A percentile compares a stretch with the other conserved stretches of the same genome.
phyloP scores from a whole-genome alignment of 1,284 basidiomycete genomes.

The Apiotrichum mycotoxinovorans region DNA sequence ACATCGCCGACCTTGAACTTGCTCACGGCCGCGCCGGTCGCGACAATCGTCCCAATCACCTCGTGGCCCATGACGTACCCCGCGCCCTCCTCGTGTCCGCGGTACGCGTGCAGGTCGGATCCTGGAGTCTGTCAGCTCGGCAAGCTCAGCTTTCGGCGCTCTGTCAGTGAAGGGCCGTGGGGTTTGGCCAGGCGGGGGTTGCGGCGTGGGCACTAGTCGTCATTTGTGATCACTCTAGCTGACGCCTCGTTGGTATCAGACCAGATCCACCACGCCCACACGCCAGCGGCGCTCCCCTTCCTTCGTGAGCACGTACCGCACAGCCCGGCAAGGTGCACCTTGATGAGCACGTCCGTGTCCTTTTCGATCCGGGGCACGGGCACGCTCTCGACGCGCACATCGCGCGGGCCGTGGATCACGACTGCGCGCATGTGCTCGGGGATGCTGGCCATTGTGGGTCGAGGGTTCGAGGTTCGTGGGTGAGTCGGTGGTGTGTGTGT shows the following conservation, averaged over 20 bases:
- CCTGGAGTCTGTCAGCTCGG: slow-evolving; percentile 56
- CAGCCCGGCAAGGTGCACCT: slow-evolving; percentile 36
- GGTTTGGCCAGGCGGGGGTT: no score
- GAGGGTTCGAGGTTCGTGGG: not conserved
- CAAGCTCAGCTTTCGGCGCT: no score
- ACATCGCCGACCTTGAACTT: slow-evolving; percentile 71
- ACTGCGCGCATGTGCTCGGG: slow-evolving; percentile 38
- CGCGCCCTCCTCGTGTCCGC: slow-evolving; percentile 55
- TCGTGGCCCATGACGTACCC: slow-evolving; percentile 64
- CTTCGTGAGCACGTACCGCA: slow-evolving; percentile 41
- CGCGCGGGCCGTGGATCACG: slow-evolving; percentile 30
- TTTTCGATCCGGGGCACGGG: slow-evolving; percentile 31
- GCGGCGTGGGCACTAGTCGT: no score
- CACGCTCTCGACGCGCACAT: slow-evolving; percentile 31
- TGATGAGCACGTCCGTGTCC: slow-evolving; percentile 38
- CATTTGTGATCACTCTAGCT: no score
- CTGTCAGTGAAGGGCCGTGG: no score
- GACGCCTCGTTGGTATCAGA: no score
- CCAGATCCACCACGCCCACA: no score
- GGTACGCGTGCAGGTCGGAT: slow-evolving; percentile 76
- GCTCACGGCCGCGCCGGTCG: slow-evolving; percentile 52
- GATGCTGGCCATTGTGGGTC: not conserved
- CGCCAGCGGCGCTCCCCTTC: no score
- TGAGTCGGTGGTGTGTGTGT: no score
- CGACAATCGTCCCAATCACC: slow-evolving; percentile 72